phyloP scores from a whole-genome alignment of 2,329 filamentous ascomycete genomes.

The Hymenoscyphus scutula region DNA sequence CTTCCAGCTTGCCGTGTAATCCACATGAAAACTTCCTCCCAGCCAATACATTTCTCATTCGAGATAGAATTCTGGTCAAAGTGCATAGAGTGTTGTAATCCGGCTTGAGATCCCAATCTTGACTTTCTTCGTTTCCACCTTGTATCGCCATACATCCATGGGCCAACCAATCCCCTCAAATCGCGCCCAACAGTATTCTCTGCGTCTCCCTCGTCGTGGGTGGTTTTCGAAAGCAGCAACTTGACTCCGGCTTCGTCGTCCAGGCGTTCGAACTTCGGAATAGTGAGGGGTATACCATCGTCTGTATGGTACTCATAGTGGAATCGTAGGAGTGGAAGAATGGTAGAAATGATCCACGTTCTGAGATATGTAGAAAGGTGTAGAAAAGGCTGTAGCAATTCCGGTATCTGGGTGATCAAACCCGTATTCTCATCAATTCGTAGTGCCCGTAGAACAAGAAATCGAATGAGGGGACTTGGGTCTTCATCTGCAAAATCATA shows the following conservation, averaged over 20 bases:
- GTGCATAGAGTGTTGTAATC: constrained; percentile 20
- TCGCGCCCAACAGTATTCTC: constrained; percentile 54
- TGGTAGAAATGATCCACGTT: constrained; percentile 65
- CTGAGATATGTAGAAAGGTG: constrained; percentile 58
- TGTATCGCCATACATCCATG: constrained; percentile 68
- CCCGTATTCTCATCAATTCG: constrained; percentile 70
- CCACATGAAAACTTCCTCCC: constrained; percentile 70
- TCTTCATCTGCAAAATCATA: constrained; percentile 47
- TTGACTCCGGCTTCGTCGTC: constrained; percentile 58
- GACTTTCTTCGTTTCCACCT: constrained; percentile 52
- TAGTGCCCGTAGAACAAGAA: constrained; percentile 66
- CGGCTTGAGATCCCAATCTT: constrained; percentile 21
- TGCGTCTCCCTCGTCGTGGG: constrained; percentile 37
- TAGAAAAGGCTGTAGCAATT: constrained; percentile 68
- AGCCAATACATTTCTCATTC: constrained; percentile 53
- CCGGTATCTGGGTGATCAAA: constrained; percentile 64
- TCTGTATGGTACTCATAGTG: constrained; percentile 67
- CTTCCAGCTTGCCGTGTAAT: constrained; percentile 57
- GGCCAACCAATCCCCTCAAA: constrained; percentile 64
- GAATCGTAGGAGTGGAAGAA: constrained; percentile 66
- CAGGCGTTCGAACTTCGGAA: constrained; percentile 63
- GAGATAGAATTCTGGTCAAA: constrained; percentile 28
- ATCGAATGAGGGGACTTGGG: constrained; percentile 57
- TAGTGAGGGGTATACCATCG: constrained; percentile 44
- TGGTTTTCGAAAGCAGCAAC: constrained; percentile 59